phyloP scores from a whole-genome alignment of 2,329 filamentous ascomycete species.

The Aspergillus sclerotialis region DNA sequence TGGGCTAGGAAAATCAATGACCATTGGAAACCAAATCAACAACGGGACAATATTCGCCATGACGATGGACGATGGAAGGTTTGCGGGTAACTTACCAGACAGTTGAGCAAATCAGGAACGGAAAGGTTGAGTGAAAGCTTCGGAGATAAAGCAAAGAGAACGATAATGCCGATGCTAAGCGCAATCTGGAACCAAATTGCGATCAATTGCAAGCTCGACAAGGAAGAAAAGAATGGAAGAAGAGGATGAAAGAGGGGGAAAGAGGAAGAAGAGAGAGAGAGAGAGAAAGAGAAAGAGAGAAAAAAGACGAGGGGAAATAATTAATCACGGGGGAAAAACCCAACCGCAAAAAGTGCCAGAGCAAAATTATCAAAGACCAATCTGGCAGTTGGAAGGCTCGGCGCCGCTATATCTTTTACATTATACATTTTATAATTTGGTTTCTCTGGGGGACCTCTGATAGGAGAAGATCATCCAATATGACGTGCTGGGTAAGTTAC shows the following conservation, averaged over 20 bases:
- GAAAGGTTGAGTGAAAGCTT: not conserved
- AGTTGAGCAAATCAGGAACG: not conserved
- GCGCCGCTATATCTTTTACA: no score
- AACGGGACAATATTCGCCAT: slow-evolving; percentile 6
- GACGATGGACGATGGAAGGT: no score
- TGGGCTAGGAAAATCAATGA: no score
- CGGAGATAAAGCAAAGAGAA: not conserved
- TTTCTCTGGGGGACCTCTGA: no score
- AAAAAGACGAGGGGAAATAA: slow-evolving; percentile 2
- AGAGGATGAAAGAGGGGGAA: slow-evolving; percentile 3
- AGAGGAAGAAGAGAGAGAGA: slow-evolving; percentile 3
- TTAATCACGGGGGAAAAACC: slow-evolving; percentile 7
- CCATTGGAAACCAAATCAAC: no score
- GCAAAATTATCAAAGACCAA: not conserved
- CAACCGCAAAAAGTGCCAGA: slow-evolving; percentile 4
- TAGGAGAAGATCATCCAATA: no score
- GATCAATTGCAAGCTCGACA: not conserved
- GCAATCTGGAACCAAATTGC: no score
- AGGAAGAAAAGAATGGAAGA: slow-evolving; percentile 7
- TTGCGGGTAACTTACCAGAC: not conserved
- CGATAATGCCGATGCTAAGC: not conserved
- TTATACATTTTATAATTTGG: no score
- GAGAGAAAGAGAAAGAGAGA: slow-evolving; percentile 5
- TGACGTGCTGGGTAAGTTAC: no score
- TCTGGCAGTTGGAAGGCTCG: no score